Conservation (phyloP, 129 eudicot genomes). For the Lonicera japonica region DNA sequence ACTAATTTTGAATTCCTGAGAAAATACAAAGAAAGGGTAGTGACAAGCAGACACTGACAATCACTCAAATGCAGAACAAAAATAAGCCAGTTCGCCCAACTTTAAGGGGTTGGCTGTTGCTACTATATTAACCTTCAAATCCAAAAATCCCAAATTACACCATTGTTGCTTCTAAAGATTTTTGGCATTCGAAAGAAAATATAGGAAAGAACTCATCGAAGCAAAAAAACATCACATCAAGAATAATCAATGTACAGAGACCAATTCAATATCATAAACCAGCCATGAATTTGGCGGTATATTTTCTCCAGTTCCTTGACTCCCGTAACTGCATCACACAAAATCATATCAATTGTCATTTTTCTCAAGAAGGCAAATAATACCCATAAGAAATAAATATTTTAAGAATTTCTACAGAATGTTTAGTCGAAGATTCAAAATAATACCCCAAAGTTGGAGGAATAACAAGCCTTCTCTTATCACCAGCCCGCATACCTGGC, state of each 20-base stretch:
- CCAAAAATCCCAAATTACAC: neutral
- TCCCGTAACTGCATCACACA: conserved; percentile 46
- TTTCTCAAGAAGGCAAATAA: neutral
- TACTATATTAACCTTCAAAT: neutral
- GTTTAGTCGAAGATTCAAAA: neutral
- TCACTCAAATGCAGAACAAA: too few relatives aligned
- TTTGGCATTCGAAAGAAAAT: too few relatives aligned
- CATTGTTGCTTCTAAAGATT: neutral
- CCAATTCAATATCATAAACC: conserved; percentile 72
- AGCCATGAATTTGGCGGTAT: conserved; percentile 84
- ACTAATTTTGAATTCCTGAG: too few relatives aligned
- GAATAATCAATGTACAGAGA: conserved; percentile 31
- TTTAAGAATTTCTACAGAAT: neutral
- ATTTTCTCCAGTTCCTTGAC: conserved; percentile 49
- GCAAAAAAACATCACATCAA: neutral
- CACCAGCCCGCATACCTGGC: conserved; percentile 91
- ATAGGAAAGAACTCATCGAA: too few relatives aligned
- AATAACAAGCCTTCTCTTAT: conserved; percentile 56
- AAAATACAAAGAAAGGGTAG: too few relatives aligned
- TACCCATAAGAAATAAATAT: neutral
- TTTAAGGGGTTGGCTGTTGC: too few relatives aligned
- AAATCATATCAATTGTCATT: neutral
- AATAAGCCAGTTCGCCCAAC: too few relatives aligned
- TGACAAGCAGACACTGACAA: too few relatives aligned
- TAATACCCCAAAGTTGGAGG: conserved; percentile 89